Evolutionary conservation across 139 green algal species (phyloP), one percentile per base, ranked within the genome.

Genomic region (Ulvella scutata): DNA sequence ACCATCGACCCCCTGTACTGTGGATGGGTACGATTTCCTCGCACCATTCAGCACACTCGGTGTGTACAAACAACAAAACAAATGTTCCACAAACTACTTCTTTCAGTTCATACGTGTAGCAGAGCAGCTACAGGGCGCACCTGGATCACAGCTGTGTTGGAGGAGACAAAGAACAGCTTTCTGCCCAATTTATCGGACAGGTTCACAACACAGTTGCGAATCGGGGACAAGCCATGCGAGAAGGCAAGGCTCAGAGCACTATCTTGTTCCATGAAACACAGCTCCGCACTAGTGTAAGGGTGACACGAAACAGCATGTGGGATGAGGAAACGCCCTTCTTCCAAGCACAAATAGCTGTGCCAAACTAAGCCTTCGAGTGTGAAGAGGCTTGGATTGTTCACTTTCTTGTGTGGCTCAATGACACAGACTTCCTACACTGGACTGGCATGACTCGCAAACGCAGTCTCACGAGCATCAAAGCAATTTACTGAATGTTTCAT

Each of bases 71-170:
- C 43, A 73, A 60, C 35, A 4, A 43, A 7, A 28, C 74, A 72
- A 20, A 73, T 39, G 36, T 62, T 85, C 83, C 72, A 87, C 80
- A 20, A 87, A 73, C 43, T 86, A 85, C 28, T 79, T 78, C 73
- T 90, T 84, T 21, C 61, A 77, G 43, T 67, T 37, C 3, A 80
- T 75, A 10, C 77, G 43, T 34, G 80, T 80, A 75, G 88, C 84
- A 74, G 85, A 88, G n/a, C n/a, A n/a, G n/a, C n/a, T n/a, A n/a
- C n/a, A n/a, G n/a, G n/a, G n/a, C 21, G 40, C 40, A 59, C 51
- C 51, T 67, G 51, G 29, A 91, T 83, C 34, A 92, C 77, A 10
- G 81, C 81, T 4, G 84, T 91, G 81, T 93, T 87, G 0, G 80
- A 85, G 9, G 87, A 82, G 2, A 86, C 43, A 74, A 89, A 91